Conservation (phyloP, 169 alveolate species). For the Eimeria maxima region DNA sequence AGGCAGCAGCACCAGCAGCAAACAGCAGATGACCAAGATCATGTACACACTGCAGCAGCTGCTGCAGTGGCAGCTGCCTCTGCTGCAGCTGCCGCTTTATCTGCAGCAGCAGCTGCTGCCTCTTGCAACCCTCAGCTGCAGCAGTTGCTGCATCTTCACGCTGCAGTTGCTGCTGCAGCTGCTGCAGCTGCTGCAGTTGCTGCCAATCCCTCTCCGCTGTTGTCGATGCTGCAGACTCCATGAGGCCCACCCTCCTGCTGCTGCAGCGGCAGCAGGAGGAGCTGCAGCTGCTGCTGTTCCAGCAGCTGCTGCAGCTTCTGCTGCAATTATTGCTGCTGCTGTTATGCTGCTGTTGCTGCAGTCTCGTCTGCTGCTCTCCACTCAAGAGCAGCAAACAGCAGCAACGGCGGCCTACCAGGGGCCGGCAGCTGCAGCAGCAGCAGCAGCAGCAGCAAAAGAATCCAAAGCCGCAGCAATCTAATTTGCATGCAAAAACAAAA, state of each 20-base stretch:
- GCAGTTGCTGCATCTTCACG: constrained; percentile 54
- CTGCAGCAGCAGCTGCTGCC: constrained; percentile 64
- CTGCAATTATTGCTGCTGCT: not conserved
- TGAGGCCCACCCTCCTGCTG: constrained; percentile 10
- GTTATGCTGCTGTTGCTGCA: not conserved
- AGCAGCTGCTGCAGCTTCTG: not conserved
- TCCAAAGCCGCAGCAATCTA: not conserved
- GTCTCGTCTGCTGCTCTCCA: not conserved
- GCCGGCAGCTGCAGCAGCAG: not conserved
- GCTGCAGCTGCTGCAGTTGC: constrained; percentile 20
- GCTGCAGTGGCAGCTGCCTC: constrained; percentile 68
- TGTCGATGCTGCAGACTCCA: not conserved
- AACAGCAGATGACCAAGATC: constrained; percentile 58
- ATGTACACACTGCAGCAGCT: constrained; percentile 48
- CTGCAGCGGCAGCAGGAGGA: not conserved
- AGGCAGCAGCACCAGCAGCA: constrained; percentile 49
- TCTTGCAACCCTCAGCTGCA: constrained; percentile 53
- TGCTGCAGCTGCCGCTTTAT: constrained; percentile 50
- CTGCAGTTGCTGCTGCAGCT: constrained; percentile 72
- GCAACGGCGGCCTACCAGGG: not conserved
- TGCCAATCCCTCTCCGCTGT: constrained; percentile 26
- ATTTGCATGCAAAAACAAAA: not conserved
- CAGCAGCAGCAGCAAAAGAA: not conserved
- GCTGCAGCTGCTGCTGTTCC: not conserved
- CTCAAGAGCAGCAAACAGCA: not conserved